phyloP scores from a whole-genome alignment of 208 protist species.

The Leishmania gerbilli region DNA sequence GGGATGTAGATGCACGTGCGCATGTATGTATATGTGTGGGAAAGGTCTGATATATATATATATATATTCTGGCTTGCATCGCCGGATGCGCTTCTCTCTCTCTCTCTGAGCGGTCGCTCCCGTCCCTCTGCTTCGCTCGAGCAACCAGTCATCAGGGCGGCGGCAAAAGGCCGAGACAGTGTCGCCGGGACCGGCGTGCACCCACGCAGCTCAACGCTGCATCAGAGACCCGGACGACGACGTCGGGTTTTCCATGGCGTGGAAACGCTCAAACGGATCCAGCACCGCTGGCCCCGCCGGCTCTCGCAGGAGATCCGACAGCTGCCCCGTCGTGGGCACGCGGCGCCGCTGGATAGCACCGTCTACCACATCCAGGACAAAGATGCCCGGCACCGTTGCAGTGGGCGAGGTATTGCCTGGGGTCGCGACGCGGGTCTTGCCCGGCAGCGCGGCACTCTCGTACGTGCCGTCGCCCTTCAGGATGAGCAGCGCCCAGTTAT shows the following conservation, averaged over 20 bases:
- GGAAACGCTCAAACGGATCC: constrained; percentile 86
- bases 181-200: background rate
- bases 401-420: constrained; percentile 7
- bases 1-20: background rate
- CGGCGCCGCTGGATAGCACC: constrained; percentile 28
- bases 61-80: background rate
- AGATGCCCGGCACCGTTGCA: constrained; percentile 43
- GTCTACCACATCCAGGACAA: constrained; percentile 71
- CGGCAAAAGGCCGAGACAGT: background rate
- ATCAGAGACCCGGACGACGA: constrained; percentile 56
- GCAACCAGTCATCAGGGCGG: background rate
- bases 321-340: constrained; percentile 31
- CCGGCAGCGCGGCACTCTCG: constrained; percentile 58
- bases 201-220: constrained; percentile 13
- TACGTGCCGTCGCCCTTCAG: constrained; percentile 74
- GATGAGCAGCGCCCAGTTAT: constrained; percentile 85
- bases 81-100: background rate
- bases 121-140: background rate
- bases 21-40: background rate
- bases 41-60: too few relatives aligned
- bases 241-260: constrained; percentile 85
- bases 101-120: background rate
- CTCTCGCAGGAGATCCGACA: constrained; percentile 55
- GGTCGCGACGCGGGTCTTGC: constrained; percentile 41
- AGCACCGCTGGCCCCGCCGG: constrained; percentile 63